Evolutionary conservation across 2,329 filamentous ascomycete genomes (phyloP), one percentile per base, ranked within the genome.

Genomic region (Aspergillus awamori): DNA sequence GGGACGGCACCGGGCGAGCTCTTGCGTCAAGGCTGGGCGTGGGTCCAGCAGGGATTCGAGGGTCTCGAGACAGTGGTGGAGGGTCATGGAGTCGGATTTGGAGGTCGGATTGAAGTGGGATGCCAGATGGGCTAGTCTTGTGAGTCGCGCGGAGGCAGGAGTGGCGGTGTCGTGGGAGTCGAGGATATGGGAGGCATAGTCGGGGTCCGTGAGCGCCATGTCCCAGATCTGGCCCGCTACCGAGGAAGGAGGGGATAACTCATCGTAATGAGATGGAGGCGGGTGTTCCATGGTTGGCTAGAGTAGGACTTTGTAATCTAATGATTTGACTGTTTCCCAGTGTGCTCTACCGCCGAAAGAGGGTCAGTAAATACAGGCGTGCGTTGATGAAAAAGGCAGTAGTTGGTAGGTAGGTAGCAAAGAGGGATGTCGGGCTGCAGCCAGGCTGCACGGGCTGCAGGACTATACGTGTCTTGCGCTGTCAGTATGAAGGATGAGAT

Each of bases 61-160:
- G 45, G 69, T 71, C 47, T 78, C 75, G 24, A 80, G 72, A 53
- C 77, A 72, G 17, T 69, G 66, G 47, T 77, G 72, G 10, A 79
- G 69, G 13, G 68, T 65, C 11, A 66, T 68, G 13, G 74, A 65
- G 15, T 72, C 69, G n/a, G 63, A 60, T 63, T 70, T 66, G 39
- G 70, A 66, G 2, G 74, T 60, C 28, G 59, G 58, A n/a, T 61
- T 61, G 39, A 71, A 64, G 30, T 69, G 64, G 17, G 71, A 69
- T n/a, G 76, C 56, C 20, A 71, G 66, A 24, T 64, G 62, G 2
- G 74, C 72, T 13, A 80, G 64, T 53, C 72, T 72, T 48, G 72
- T 67, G 5, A 79, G 69, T 6, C 71, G 66, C 26, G 67, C 61
- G 20, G 65, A 61, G 60, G 65, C 63, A 39, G 63, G 49, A 4